Evolutionary conservation across 2,329 filamentous ascomycete species (phyloP).

Genomic region (Chaetomiaceae sp.): DNA sequence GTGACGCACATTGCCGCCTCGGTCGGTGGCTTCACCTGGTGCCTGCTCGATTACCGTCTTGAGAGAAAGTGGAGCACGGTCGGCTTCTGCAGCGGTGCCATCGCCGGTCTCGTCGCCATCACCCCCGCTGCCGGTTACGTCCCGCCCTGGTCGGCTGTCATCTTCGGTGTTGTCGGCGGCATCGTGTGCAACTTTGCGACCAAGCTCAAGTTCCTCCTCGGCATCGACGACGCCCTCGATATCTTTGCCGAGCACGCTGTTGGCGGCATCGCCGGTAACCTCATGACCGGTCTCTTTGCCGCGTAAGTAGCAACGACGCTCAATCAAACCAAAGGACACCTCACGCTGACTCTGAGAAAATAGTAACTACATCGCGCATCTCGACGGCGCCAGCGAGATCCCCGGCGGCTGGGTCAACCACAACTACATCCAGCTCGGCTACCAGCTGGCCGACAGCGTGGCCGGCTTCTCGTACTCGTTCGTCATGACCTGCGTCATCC

Average conservation of each 20-base stretch:
- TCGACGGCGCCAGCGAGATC: constrained; percentile 60
- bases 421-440: constrained; percentile 65
- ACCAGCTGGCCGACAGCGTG: constrained; percentile 64
- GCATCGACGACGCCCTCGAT: constrained; percentile 82
- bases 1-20: constrained; percentile 85
- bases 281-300: constrained; percentile 73
- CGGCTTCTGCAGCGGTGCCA: constrained; percentile 85
- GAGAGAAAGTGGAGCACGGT: constrained; percentile 92
- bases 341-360: constrained; percentile 6
- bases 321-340: too few relatives aligned
- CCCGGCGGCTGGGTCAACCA: constrained; percentile 66
- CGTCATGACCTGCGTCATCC: constrained; percentile 61
- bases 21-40: constrained; percentile 77
- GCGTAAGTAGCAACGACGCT: constrained; percentile 44
- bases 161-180: constrained; percentile 56
- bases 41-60: constrained; percentile 81
- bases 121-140: constrained; percentile 80
- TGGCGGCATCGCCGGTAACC: constrained; percentile 75
- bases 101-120: constrained; percentile 82
- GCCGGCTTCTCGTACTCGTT: constrained; percentile 64
- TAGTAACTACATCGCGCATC: constrained; percentile 64
- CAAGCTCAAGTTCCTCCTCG: constrained; percentile 71
- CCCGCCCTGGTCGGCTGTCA: constrained; percentile 56
- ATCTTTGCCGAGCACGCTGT: constrained; percentile 87
- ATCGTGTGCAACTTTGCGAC: constrained; percentile 78